Conservation (phyloP, 306 rosid genomes). For the Acacia crassicarpa region DNA sequence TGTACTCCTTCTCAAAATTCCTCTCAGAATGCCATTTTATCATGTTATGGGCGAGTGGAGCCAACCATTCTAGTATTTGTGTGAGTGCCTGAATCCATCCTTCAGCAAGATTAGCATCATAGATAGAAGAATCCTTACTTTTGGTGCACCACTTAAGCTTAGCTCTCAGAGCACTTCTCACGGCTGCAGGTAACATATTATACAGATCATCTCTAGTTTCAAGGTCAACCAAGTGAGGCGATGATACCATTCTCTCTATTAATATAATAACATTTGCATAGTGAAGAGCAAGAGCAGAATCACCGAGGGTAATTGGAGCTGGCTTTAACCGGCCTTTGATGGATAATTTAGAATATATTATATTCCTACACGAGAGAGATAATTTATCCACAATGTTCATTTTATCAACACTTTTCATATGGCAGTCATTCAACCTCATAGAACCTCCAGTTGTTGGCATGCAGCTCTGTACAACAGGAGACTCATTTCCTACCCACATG, state of each 20-base stretch:
- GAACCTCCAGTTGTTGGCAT: constrained; percentile 60
- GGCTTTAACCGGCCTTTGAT: constrained; percentile 44
- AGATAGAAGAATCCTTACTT: constrained; percentile 35
- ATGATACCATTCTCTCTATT: constrained; percentile 62
- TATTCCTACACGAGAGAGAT: constrained; percentile 42
- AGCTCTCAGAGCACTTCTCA: constrained; percentile 56
- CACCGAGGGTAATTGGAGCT: constrained; percentile 64
- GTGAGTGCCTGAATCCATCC: constrained; percentile 49
- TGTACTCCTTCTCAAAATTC: constrained; percentile 66
- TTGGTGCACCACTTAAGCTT: constrained; percentile 49
- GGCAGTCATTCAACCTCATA: constrained; percentile 56
- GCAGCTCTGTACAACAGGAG: constrained; percentile 51
- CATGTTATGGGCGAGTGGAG: constrained; percentile 83
- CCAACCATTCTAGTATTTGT: constrained; percentile 71
- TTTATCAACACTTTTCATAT: constrained; percentile 32
- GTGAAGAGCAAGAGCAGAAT: constrained; percentile 68
- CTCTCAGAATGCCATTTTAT: constrained; percentile 78
- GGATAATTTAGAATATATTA: constrained; percentile 57
- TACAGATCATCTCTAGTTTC: constrained; percentile 72
- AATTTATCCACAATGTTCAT: constrained; percentile 35
- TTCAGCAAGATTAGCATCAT: constrained; percentile 50
- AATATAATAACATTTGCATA: constrained; percentile 70
- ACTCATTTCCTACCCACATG: constrained; percentile 48
- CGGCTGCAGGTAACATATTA: constrained; percentile 63
- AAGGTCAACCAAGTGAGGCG: constrained; percentile 58